Evolutionary conservation across 768 basidiomycete genomes (phyloP).

Genomic region (Suillus tomentosus): DNA sequence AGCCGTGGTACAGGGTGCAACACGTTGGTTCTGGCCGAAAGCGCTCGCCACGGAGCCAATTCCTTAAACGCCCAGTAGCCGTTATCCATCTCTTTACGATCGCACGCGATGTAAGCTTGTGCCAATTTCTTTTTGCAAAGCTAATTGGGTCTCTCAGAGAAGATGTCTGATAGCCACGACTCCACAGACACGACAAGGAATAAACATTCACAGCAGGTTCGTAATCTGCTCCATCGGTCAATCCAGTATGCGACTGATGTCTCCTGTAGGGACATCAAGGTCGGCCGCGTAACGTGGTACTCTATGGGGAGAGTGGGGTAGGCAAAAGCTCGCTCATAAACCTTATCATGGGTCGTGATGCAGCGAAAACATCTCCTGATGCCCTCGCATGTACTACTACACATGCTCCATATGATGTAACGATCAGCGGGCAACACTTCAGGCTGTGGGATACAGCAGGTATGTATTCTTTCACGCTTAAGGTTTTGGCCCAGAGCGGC

Average conservation of each 20-base stretch:
- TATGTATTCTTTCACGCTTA: conserved; percentile 30
- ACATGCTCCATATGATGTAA: conserved; percentile 24
- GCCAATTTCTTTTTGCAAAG: background rate
- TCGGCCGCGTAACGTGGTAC: conserved; percentile 33
- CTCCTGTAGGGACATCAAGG: background rate
- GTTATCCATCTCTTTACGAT: conserved; percentile 1
- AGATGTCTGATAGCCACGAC: conserved; percentile 18
- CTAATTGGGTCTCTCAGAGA: background rate
- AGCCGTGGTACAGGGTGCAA: background rate
- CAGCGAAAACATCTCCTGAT: conserved; percentile 34
- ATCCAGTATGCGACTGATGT: background rate
- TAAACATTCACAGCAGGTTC: conserved; percentile 5
- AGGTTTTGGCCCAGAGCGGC: conserved; percentile 19
- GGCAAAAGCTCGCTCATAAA: conserved; percentile 49
- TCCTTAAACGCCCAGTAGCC: background rate
- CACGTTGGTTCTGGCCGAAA: background rate
- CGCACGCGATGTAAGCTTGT: background rate
- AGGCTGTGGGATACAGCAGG: conserved; percentile 37
- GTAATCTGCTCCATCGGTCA: background rate
- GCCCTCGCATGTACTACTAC: conserved; percentile 37
- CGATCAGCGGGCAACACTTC: conserved; percentile 24
- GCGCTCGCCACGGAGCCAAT: background rate
- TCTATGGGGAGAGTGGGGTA: conserved; percentile 35
- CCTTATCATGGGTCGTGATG: conserved; percentile 29
- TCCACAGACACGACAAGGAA: conserved; percentile 12